Conservation (phyloP, 2,329 filamentous ascomycete genomes). For the Phaeosphaeriaceae sp. region DNA sequence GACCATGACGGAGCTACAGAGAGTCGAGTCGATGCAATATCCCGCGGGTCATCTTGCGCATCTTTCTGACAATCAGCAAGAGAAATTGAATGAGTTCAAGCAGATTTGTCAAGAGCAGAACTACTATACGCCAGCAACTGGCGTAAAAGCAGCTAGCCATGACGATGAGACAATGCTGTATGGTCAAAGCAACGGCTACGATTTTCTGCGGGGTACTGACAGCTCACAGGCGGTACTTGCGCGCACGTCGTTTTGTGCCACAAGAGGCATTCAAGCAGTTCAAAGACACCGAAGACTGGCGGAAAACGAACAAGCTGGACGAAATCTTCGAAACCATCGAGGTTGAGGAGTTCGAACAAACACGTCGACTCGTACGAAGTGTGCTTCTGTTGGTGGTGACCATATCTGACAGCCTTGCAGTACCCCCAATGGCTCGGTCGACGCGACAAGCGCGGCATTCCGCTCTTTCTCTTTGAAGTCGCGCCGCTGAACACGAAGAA, state of each 20-base stretch:
- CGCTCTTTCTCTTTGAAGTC: slow-evolving; percentile 90
- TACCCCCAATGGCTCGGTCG: slow-evolving; percentile 96
- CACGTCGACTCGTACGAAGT: slow-evolving; percentile 71
- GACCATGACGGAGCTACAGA: slow-evolving; percentile 44
- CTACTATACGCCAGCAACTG: slow-evolving; percentile 62
- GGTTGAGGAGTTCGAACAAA: slow-evolving; percentile 80
- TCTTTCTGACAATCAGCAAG: slow-evolving; percentile 72
- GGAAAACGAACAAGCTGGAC: slow-evolving; percentile 78
- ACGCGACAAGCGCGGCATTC: slow-evolving; percentile 87
- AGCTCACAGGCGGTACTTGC: slow-evolving; percentile 75
- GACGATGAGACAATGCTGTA: slow-evolving; percentile 77
- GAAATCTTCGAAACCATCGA: slow-evolving; percentile 87
- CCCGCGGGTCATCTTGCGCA: slow-evolving; percentile 82
- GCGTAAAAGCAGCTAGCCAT: slow-evolving; percentile 61
- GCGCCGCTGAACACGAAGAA: slow-evolving; percentile 82
- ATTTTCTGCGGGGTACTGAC: slow-evolving; percentile 31
- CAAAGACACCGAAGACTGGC: slow-evolving; percentile 87
- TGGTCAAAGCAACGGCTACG: slow-evolving; percentile 32
- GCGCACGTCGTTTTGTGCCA: slow-evolving; percentile 81
- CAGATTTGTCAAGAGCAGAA: slow-evolving; percentile 68
- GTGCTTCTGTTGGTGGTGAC: slow-evolving; percentile 4
- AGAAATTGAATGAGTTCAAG: slow-evolving; percentile 76
- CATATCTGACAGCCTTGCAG: slow-evolving; percentile 53
- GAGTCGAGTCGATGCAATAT: slow-evolving; percentile 61
- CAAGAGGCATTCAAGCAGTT: slow-evolving; percentile 83